Evolutionary conservation across 2,329 filamentous ascomycete species (phyloP).

Genomic region (Gremmenia infestans): DNA sequence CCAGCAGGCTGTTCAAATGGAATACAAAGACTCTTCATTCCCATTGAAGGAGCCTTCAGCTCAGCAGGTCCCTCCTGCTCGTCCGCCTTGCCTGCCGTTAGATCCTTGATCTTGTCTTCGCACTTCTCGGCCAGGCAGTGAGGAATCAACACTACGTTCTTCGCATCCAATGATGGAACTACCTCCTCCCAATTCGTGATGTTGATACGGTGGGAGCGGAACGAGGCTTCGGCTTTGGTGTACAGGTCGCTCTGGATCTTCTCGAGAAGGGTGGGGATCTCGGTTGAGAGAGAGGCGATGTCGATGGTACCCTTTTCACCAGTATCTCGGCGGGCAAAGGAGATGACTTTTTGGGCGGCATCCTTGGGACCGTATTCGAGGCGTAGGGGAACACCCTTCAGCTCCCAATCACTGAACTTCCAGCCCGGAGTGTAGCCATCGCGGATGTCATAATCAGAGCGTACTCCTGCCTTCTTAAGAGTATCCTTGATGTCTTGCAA

Average conservation of each 20-base stretch:
- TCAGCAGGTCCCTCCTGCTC: conserved; percentile 37
- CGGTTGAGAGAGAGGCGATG: conserved; percentile 66
- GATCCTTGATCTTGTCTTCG: conserved; percentile 91
- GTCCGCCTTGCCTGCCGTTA: conserved; percentile 72
- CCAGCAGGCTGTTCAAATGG: conserved; percentile 83
- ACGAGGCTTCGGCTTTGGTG: conserved; percentile 66
- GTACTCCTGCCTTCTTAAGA: conserved; percentile 69
- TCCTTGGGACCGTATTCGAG: conserved; percentile 97
- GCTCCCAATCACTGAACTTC: conserved; percentile 99
- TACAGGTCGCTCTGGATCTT: conserved; percentile 84
- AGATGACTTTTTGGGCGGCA: conserved; percentile 77
- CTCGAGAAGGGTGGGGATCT: conserved; percentile 77
- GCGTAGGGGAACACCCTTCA: conserved; percentile 90
- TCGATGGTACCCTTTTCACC: conserved; percentile 77
- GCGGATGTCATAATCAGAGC: conserved; percentile 75
- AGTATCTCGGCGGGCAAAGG: conserved; percentile 81
- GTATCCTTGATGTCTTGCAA: conserved; percentile 65
- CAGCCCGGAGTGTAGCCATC: conserved; percentile 90
- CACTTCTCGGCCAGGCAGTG: conserved; percentile 79
- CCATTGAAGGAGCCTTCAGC: conserved; percentile 64
- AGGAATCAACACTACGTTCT: conserved; percentile 90
- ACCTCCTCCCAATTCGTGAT: conserved; percentile 89
- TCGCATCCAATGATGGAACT: conserved; percentile 79
- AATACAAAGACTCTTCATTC: conserved; percentile 72
- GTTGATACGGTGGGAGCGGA: conserved; percentile 72